Conservation (phyloP, 257 asterid genomes). For the Rehmannia glutinosa region DNA sequence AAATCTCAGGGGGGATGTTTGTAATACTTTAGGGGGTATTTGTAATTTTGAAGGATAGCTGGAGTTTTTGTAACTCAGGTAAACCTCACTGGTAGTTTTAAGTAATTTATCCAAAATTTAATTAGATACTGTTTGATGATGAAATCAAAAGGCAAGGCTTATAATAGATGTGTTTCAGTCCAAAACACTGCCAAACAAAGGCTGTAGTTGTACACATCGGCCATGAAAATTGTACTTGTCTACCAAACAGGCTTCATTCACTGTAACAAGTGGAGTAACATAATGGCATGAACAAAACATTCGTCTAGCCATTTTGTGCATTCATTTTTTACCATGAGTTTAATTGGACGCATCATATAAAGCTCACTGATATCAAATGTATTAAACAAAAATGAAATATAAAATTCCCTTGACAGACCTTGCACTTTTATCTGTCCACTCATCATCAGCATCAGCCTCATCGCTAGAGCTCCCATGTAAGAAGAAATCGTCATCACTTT, state of each 20-base stretch:
- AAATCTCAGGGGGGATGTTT: too few species aligned
- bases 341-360: too few species aligned
- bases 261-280: background rate
- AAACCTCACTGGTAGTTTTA: too few species aligned
- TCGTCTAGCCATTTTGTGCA: background rate
- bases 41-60: too few species aligned
- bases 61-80: too few species aligned
- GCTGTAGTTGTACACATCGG: background rate
- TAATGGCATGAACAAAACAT: background rate
- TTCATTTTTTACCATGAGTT: too few species aligned
- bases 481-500: slow-evolving; percentile 88
- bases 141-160: too few species aligned
- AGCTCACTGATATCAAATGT: background rate
- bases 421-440: slow-evolving; percentile 55
- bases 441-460: slow-evolving; percentile 91
- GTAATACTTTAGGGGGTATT: too few species aligned
- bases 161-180: too few species aligned
- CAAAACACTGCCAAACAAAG: background rate
- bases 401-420: slow-evolving; percentile 41
- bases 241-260: background rate
- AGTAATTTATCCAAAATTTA: too few species aligned
- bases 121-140: too few species aligned
- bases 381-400: background rate
- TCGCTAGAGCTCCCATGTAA: slow-evolving; percentile 89
- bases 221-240: background rate